Evolutionary conservation across 208 protist genomes (phyloP), one percentile per base, ranked within the genome.

Genomic region (Novymonas esmeraldas): DNA sequence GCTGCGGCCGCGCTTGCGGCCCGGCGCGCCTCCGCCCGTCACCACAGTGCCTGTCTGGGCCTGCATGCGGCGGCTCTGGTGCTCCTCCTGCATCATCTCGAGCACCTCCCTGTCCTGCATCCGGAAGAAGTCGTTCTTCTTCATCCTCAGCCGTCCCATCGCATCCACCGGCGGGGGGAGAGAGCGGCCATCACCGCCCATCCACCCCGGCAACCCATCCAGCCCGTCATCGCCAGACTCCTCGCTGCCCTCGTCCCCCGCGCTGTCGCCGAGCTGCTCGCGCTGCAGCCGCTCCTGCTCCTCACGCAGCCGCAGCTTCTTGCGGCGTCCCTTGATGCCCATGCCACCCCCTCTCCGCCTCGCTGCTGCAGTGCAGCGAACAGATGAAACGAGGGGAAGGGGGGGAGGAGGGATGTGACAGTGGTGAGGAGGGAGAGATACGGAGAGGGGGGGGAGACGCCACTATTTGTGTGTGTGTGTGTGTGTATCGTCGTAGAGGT

Each of bases 251-350:
- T 80, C 54, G 14, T 67, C 68, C 3, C 44, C 58, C 11, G 36
- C 34, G 38, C 58, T 67, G 45, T 49, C 49, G 45, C 34, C 26
- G 24, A 22, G n/a, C 26, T 54, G 39, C 44, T 76, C 69, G 20
- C 57, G 64, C 62, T 64, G 49, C 39, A 54, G 50, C 9, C 52
- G 29, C 24, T 63, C 82, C 48, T 65, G 49, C 20, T 52, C 65
- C 66, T 85, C 83, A 5, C 87, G 77, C 70, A 85, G 76, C 7
- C 88, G 87, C 24, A 89, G 60, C 59, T 82, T 83, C 69, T 89
- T 93, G 33, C 76, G 81, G 24, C 84, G 77, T 0, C 90, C 90
- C 57, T 94, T 96, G 41, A 94, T 93, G 54, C 90, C 90, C 90
- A 96, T 96, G n/a, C n/a, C n/a, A n/a, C n/a, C n/a, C n/a, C n/a